phyloP scores from a whole-genome alignment of 2,329 filamentous ascomycete species.

The Aschersonia sp. region DNA sequence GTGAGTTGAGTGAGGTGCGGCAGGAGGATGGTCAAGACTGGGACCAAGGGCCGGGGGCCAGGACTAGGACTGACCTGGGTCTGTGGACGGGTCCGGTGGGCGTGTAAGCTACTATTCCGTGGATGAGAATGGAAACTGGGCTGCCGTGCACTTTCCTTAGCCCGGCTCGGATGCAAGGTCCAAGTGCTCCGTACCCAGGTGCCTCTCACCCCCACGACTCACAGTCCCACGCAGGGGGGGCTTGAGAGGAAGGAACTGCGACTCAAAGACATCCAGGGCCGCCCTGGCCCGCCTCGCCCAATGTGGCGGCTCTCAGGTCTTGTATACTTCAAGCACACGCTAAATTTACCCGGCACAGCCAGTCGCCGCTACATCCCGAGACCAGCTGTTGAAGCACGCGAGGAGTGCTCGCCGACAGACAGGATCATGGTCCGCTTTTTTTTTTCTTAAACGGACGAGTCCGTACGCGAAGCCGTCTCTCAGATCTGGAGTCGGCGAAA shows the following conservation, averaged over 20 bases:
- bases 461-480: too few relatives aligned
- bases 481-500: too few relatives aligned
- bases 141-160: slow-evolving; percentile 3
- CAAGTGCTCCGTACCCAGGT: background rate
- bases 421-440: background rate
- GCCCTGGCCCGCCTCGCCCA: background rate
- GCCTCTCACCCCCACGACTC: background rate
- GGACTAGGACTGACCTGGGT: background rate
- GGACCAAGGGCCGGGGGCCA: slow-evolving; percentile 4
- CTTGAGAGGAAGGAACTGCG: background rate
- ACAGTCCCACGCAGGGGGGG: background rate
- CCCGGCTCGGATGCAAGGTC: slow-evolving; percentile 2
- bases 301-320: background rate
- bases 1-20: slow-evolving; percentile 7
- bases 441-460: too few relatives aligned
- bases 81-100: background rate
- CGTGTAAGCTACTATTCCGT: background rate
- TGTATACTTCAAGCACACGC: background rate
- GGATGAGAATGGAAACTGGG: background rate
- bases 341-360: background rate
- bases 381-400: background rate
- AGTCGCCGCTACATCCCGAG: background rate
- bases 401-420: slow-evolving; percentile 2
- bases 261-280: slow-evolving; percentile 2
- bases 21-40: slow-evolving; percentile 7